These are phyloP conservation scores for Geranium rotundifolium DNA, from an alignment of 345 rosid species.

Conservation along the genomic window DNA sequence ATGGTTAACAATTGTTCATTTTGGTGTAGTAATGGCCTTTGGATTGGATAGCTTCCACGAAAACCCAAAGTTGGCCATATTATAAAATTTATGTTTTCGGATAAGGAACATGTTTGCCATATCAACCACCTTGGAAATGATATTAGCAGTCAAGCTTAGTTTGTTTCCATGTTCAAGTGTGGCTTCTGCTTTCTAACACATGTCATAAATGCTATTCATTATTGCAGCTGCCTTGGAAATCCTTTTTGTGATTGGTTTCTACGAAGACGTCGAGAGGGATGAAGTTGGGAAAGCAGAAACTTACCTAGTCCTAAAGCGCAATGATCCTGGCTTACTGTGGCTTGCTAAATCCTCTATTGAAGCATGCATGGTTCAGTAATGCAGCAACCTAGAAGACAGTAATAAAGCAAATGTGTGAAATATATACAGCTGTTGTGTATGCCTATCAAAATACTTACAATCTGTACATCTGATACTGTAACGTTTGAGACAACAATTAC, in stretches of 20 bases:
- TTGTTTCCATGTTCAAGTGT: too few relatives aligned
- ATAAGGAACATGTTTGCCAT: too few relatives aligned
- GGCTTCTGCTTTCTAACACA: neutral
- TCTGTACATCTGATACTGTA: too few relatives aligned
- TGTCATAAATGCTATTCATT: neutral
- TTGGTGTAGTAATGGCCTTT: too few relatives aligned
- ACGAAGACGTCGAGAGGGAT: conserved; percentile 43
- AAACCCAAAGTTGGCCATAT: too few relatives aligned
- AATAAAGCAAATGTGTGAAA: neutral
- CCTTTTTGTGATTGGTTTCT: conserved; percentile 61
- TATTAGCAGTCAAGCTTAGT: too few relatives aligned
- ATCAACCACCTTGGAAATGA: too few relatives aligned
- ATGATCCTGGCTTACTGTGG: conserved; percentile 89
- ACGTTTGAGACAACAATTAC: too few relatives aligned
- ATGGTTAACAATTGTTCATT: too few relatives aligned
- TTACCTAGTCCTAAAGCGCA: conserved; percentile 65
- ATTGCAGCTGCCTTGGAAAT: conserved; percentile 75
- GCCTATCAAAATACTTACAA: neutral
- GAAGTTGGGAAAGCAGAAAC: conserved; percentile 45
- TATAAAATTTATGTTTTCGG: too few relatives aligned
- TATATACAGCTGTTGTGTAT: neutral
- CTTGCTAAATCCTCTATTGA: conserved; percentile 77
- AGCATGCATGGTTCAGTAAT: conserved; percentile 33
- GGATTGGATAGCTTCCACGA: too few relatives aligned
- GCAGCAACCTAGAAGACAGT: too few relatives aligned